Base-by-base conservation (phyloP, 306 rosid species). In the Trichosanthes cucumerina region DNA sequence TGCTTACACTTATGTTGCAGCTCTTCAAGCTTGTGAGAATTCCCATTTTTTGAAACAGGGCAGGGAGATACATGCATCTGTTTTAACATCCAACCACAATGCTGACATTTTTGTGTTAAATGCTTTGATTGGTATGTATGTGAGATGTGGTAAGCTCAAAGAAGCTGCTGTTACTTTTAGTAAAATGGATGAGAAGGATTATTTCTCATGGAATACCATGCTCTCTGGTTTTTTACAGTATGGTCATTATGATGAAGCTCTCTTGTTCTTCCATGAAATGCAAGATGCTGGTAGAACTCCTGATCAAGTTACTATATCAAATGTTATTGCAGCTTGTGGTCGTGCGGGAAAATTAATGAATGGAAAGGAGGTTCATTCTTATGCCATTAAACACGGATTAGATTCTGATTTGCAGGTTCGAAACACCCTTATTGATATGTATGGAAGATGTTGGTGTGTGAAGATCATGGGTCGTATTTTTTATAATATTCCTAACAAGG, bases 321-420 rank as follows among this genome's bases (percentile, higher is more conserved):
- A 87, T 84, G 70, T 85, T 76, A 82, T 88, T 82, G 78, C 90
- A 1, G 89, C 90, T 10, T 87, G 85, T 44, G 91, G 92, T 21
- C 90, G 91, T 74, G 78, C 75, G 49, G 89, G 90, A 68, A 84
- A 85, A 82, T 65, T 82, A 63, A 73, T 76, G 80, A 82, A 81
- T 46, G 97, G 97, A 73, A 86, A 47, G 89, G 94, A 88, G 83
- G 87, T 79, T 83, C 97, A 92, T 83, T 95, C 89, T 19, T 86
- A 84, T 82, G 90, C 86, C 33, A 79, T 87, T 36, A 88, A 84
- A 88, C 76, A 81, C 47, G 91, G 89, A 76, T 62, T 88, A 4
- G 89, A 87, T 79, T 85, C 86, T 57, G 87, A 87, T 80, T 70
- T 87, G 77, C 91, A 82, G 81, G 79, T 92, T 6, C 88, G 90